Conservation (phyloP, 305 asterid genomes). For the Rubia peregrina region DNA sequence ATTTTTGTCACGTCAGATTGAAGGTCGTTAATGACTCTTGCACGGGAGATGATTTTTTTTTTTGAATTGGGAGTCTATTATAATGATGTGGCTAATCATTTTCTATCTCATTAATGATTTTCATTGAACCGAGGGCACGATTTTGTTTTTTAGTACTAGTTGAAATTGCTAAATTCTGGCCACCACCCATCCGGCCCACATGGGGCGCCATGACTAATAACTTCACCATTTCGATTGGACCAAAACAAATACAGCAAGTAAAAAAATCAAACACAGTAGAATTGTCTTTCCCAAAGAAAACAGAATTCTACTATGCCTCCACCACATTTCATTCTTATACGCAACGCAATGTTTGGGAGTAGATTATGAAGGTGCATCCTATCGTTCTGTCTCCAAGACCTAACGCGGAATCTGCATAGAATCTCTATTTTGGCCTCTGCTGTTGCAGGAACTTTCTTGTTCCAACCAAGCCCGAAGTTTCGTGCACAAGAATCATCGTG, state of each 20-base stretch:
- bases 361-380: not conserved
- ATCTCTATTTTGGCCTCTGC: conserved; percentile 5
- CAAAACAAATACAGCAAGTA: not conserved
- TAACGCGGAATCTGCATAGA: not conserved
- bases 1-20: no score
- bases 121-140: no score
- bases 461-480: not conserved
- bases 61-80: no score
- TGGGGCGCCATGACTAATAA: not conserved
- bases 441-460: conserved; percentile 1
- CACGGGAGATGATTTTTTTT: no score
- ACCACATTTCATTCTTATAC: not conserved
- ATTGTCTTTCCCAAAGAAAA: no score
- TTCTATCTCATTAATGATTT: no score
- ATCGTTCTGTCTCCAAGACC: not conserved
- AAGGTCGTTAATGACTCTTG: no score
- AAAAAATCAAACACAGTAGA: not conserved
- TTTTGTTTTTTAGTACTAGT: no score
- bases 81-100: no score
- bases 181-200: not conserved
- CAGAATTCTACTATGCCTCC: not conserved
- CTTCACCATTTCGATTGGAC: conserved; percentile 3
- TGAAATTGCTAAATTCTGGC: no score
- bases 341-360: not conserved
- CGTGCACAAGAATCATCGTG: not conserved